phyloP scores from a whole-genome alignment of 2,329 filamentous ascomycete genomes.

The Dactylellina haptotyla region DNA sequence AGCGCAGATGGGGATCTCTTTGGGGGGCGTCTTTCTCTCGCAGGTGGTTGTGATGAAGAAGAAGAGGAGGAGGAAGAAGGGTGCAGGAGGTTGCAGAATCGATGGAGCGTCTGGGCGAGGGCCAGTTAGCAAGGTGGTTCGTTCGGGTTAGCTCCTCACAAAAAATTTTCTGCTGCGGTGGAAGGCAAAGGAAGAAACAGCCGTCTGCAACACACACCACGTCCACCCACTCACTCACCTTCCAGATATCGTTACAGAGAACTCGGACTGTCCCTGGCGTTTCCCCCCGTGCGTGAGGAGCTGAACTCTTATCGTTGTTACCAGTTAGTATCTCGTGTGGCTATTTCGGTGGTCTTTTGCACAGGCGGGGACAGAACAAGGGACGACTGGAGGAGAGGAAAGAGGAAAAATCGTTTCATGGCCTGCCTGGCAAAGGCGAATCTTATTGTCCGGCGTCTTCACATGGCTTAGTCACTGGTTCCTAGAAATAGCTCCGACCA shows the following conservation, averaged over 20 bases:
- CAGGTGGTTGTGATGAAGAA: constrained; percentile 19
- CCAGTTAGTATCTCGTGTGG: constrained; percentile 17
- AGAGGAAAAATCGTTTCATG: constrained; percentile 27
- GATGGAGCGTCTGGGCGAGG: background rate
- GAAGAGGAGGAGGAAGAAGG: no score
- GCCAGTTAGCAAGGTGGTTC: constrained; percentile 37
- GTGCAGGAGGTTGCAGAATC: no score
- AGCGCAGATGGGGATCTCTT: constrained; percentile 19
- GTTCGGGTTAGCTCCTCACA: constrained; percentile 12
- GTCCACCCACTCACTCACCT: constrained; percentile 16
- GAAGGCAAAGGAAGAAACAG: background rate
- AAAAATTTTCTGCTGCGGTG: constrained; percentile 14
- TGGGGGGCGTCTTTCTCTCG: no score
- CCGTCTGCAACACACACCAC: background rate
- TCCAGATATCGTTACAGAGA: constrained; percentile 37
- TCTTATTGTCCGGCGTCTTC: constrained; percentile 32
- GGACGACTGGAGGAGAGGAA: constrained; percentile 1
- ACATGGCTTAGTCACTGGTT: constrained; percentile 54
- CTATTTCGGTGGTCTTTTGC: constrained; percentile 36
- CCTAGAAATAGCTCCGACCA: background rate
- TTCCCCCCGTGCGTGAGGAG: constrained; percentile 22
- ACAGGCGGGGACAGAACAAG: constrained; percentile 2
- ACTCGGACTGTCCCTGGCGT: constrained; percentile 42
- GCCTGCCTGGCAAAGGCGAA: constrained; percentile 17
- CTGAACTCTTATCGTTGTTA: constrained; percentile 33